Evolutionary conservation across 1,284 basidiomycete species (phyloP), one percentile per base, ranked within the genome.

Genomic region (Heterobasidion parviporum): DNA sequence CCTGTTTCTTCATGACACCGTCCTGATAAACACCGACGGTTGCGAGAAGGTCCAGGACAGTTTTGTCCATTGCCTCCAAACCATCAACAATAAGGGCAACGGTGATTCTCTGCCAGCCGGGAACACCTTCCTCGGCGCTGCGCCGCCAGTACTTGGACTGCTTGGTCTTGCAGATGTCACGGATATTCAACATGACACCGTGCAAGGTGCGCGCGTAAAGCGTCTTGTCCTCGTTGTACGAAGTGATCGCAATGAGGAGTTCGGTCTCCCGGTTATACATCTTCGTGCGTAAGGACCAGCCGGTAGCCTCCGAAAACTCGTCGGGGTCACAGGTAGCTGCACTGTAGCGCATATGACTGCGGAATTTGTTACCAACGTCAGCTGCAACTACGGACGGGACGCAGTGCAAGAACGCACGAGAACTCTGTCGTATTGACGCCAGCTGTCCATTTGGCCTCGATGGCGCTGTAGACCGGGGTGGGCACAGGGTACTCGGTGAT

Each of bases 141-240:
- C 82, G 78, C 50, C 88, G 80, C 94, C 87, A 98, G 75, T 92
- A 98, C 70, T 96, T 96, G 59, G 92, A 95, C 65, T 88, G 85
- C 70, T 95, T 96, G 51, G 92, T 94, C 74, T 93, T 95, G 82
- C 94, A 97, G 62, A 98, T 98, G 66, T 98, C 95, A 63, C 95
- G 90, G 61, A 99, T 96, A 72, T 99, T 99, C 63, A 95, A 73
- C 94, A 98, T 98, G 67, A 98, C 89, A 60, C 92, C 92, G 66
- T 98, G 94, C 50, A 98, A 75, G 1, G 94, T 98, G 60, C 94
- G 87, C 18, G 93, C 87, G 65, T 96, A 95, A 10, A 98, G 81
- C 4, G 87, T 89, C 75, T 98, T 96, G 79, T 98, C 94, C 73
- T 92, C 89, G 59, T 92, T 92, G 71, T 92, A 92, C 2, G 87